Conservation (phyloP, 1,284 basidiomycete species). For the Ustanciosporium gigantosporum region DNA sequence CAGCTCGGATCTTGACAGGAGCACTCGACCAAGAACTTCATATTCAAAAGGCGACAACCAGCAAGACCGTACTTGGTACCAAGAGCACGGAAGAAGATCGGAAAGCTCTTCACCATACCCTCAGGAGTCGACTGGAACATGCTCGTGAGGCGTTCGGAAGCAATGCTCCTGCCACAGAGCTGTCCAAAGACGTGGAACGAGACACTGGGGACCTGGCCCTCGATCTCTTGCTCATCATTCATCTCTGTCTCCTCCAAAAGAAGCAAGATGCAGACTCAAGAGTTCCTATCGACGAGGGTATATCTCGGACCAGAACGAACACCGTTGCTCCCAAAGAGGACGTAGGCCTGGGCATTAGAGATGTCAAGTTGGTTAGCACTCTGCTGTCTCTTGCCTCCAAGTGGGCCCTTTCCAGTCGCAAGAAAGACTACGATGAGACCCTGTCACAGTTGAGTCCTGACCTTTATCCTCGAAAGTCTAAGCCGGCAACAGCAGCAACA, state of each 20-base stretch:
- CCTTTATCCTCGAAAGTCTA: background rate
- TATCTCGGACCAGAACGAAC: background rate
- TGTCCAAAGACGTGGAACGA: conserved; percentile 4
- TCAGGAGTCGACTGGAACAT: conserved; percentile 4
- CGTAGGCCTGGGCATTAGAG: conserved; percentile 31
- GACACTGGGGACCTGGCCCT: conserved; percentile 29
- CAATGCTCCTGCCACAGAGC: conserved; percentile 5
- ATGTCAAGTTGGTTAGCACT: conserved; percentile 31
- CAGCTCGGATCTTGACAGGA: conserved; percentile 23
- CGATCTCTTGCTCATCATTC: conserved; percentile 16
- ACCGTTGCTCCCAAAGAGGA: conserved; percentile 15
- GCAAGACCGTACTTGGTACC: conserved; percentile 12
- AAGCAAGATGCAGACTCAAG: conserved; percentile 13
- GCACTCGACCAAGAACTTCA: conserved; percentile 24
- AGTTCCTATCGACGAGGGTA: conserved; percentile 7
- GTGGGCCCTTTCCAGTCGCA: conserved; percentile 24
- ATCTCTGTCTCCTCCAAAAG: conserved; percentile 8
- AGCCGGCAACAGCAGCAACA: conserved; percentile 1
- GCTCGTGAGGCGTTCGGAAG: conserved; percentile 8
- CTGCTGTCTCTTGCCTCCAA: conserved; percentile 20
- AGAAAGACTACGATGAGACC: conserved; percentile 17
- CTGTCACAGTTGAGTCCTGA: conserved; percentile 14
- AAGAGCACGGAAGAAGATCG: conserved; percentile 9
- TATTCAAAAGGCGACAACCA: conserved; percentile 15
- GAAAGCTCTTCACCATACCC: conserved; percentile 12